Evolutionary conservation across 345 rosid genomes (phyloP), one percentile per base, ranked within the genome.

Genomic region (Erysimum cheiranthoides): DNA sequence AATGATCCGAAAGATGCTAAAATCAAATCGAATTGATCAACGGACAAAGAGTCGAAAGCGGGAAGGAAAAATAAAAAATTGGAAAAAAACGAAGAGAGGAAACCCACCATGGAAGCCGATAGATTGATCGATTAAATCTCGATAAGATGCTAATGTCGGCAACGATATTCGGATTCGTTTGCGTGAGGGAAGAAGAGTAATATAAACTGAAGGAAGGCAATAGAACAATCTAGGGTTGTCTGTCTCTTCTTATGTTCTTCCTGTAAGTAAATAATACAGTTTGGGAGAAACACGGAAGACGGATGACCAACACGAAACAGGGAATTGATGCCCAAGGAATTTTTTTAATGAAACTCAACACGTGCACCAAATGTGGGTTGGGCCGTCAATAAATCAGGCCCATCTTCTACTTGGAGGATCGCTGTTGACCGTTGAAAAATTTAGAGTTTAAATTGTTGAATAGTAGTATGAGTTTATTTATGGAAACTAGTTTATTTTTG

Each of bases 201-300:
- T 35, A 52, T 30, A 50, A 60, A 1, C 30, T 10, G 9, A 68
- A 21, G 12, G 62, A 57, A 77, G 76, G 49, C 1, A 42, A 31
- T 14, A 25, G 77, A 71, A 72, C 0, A 78, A 57, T 66, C 63
- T 78, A 78, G 81, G 81, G 81, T 59, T 78, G 57, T 70, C 36
- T 70, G 13, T 34, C 2, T 64, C 8, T 38, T n/a, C 0, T 66
- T 17, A 8, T 63, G 18, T 69, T 76, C 34, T 38, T 70, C 57
- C 46, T 53, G 58, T 61, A 70, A 68, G n/a, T n/a, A 61, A 51
- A 68, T 2, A 47, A 21, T 50, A 16, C n/a, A 16, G 3, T 7
- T 36, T 70, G 6, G 38, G 16, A 47, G 53, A 56, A 28, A 65
- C 73, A 65, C 45, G 46, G 53, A 38, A 50, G 30, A 40, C 12